Percentiles rank a stretch among this genome's conserved stretches.
phyloP scores from a whole-genome alignment of 352 stramenopile species.

The Phytopythium ostracodes region DNA sequence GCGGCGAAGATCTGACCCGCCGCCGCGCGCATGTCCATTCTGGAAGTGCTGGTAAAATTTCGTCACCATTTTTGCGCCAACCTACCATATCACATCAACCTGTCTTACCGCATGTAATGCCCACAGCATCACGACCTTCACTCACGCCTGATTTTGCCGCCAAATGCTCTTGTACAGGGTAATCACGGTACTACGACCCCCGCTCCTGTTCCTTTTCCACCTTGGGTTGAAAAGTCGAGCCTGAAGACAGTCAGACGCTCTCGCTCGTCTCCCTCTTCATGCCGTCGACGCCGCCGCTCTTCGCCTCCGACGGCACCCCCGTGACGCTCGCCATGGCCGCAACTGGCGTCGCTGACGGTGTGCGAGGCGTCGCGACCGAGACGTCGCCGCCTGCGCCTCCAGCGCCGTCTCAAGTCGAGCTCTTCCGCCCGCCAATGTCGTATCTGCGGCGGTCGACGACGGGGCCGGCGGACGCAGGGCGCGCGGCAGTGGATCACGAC shows the following conservation, averaged over 20 bases:
- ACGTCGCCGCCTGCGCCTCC: not conserved
- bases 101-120: not conserved
- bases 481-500: conserved; percentile 24
- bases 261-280: conserved; percentile 13
- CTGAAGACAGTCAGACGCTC: not conserved
- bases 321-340: conserved; percentile 1
- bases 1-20: conserved; percentile 49
- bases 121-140: conserved; percentile 2
- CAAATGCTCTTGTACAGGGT: not conserved
- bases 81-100: not conserved
- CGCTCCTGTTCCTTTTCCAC: no score
- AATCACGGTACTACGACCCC: not conserved
- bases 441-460: conserved; percentile 19
- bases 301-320: conserved; percentile 11
- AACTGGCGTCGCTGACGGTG: not conserved
- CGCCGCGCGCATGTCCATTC: conserved; percentile 11
- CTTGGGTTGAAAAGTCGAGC: not conserved
- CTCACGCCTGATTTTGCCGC: conserved; percentile 9
- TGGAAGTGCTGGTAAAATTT: not conserved
- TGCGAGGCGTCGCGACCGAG: not conserved
- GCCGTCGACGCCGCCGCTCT: conserved; percentile 21
- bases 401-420: not conserved
- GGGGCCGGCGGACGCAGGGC: conserved; percentile 5
- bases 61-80: not conserved
- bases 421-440: conserved; percentile 32